These are phyloP conservation scores for Sporobolomyces pararoseus DNA, from an alignment of 768 basidiomycete genomes.

Conservation along the genomic window DNA sequence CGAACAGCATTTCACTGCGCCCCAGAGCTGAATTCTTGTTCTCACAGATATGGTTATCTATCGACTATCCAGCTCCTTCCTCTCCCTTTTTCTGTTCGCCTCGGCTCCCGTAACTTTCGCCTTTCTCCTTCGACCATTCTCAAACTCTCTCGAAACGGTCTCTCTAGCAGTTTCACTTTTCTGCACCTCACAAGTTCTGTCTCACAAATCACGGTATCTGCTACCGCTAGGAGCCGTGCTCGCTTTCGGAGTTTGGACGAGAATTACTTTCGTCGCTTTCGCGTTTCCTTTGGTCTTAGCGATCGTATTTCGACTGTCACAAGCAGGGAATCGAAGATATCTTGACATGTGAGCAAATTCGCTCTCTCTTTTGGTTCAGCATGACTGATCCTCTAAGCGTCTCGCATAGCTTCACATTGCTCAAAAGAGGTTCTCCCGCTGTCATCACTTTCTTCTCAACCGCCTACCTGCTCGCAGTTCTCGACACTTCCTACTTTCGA, in stretches of 20 bases:
- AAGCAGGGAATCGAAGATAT: no score
- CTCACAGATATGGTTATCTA: constrained; percentile 12
- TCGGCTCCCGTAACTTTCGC: constrained; percentile 30
- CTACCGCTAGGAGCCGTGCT: constrained; percentile 6
- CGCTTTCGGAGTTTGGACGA: constrained; percentile 30
- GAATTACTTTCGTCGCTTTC: constrained; percentile 41
- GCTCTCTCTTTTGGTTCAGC: no score
- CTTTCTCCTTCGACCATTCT: constrained; percentile 42
- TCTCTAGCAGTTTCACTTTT: constrained; percentile 3
- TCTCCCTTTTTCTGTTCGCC: constrained; percentile 31
- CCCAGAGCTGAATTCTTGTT: no score
- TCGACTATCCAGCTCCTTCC: background rate
- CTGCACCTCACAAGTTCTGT: background rate
- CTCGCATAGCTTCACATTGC: background rate
- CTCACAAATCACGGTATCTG: background rate
- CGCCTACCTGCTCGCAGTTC: background rate
- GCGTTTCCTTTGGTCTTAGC: background rate
- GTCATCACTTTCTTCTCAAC: constrained; percentile 5
- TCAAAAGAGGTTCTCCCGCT: background rate
- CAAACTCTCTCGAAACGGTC: constrained; percentile 41
- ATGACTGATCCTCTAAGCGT: no score
- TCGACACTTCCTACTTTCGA: constrained; percentile 13
- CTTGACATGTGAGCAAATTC: no score
- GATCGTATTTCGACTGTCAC: background rate
- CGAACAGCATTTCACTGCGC: no score